Percentiles rank a stretch among this genome's conserved stretches.
phyloP scores from a whole-genome alignment of 2,329 filamentous ascomycete species.

The Claviceps maximensis region DNA sequence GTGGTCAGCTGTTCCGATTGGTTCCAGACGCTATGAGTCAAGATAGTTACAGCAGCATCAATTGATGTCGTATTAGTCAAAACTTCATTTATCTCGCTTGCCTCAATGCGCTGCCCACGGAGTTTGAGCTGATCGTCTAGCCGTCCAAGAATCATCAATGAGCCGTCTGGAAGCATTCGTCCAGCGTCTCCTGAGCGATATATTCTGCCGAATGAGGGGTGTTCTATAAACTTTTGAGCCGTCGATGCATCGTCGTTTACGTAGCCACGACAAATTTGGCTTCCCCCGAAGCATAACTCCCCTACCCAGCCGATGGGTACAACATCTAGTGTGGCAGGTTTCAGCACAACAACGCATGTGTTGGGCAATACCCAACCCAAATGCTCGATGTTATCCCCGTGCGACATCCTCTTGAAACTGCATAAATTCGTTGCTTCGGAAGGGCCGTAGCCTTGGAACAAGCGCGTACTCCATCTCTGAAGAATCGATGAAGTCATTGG shows the following conservation, averaged over 20 bases:
- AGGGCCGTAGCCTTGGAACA: constrained; percentile 75
- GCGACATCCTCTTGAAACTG: constrained; percentile 52
- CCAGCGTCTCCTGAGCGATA: constrained; percentile 79
- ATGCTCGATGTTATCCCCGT: constrained; percentile 51
- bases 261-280: constrained; percentile 68
- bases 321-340: constrained; percentile 29
- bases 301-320: constrained; percentile 62
- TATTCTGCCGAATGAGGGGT: constrained; percentile 55
- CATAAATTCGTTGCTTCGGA: constrained; percentile 85
- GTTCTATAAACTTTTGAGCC: constrained; percentile 51
- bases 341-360: constrained; percentile 58
- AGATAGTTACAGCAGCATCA: constrained; percentile 49
- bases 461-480: constrained; percentile 50
- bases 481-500: constrained; percentile 61
- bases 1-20: constrained; percentile 44
- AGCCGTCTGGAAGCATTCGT: constrained; percentile 63
- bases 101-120: constrained; percentile 66
- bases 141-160: constrained; percentile 58
- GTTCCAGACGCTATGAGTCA: constrained; percentile 30
- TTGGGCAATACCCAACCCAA: constrained; percentile 65
- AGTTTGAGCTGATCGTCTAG: constrained; percentile 73
- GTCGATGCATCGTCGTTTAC: constrained; percentile 52
- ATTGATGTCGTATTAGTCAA: constrained; percentile 40
- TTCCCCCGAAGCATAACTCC: constrained; percentile 76
- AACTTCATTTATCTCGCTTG: constrained; percentile 58